Conservation (phyloP, 352 stramenopile genomes). For the Pythium utonaiense region DNA sequence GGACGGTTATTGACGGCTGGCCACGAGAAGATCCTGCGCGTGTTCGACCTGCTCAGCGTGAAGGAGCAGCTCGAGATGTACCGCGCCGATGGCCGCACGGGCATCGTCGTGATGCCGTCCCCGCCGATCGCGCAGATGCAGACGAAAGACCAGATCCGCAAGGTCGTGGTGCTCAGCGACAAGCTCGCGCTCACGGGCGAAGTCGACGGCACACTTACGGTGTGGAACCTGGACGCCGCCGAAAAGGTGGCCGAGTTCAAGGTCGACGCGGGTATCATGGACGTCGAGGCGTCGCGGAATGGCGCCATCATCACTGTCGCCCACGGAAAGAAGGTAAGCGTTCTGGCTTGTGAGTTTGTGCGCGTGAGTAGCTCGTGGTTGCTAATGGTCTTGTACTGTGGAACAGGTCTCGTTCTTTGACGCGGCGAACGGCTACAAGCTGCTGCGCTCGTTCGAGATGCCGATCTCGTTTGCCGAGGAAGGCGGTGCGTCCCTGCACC, state of each 20-base stretch:
- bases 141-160: constrained; percentile 71
- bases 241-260: constrained; percentile 47
- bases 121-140: constrained; percentile 50
- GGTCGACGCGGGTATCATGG: constrained; percentile 75
- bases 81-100: constrained; percentile 54
- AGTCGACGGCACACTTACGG: constrained; percentile 60
- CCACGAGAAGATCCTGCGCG: constrained; percentile 92
- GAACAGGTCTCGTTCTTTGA: constrained; percentile 94
- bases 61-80: constrained; percentile 63
- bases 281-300: constrained; percentile 74
- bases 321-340: constrained; percentile 79
- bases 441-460: constrained; percentile 78
- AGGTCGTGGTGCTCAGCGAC: constrained; percentile 64
- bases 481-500: constrained; percentile 87
- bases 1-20: constrained; percentile 88
- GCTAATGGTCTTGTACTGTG: background rate
- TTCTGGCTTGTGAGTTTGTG: background rate
- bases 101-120: constrained; percentile 51
- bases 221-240: constrained; percentile 66
- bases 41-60: constrained; percentile 83
- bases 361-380: background rate
- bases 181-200: constrained; percentile 60
- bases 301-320: constrained; percentile 87
- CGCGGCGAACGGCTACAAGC: constrained; percentile 47
- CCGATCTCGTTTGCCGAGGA: constrained; percentile 90